Evolutionary conservation across 1,284 basidiomycete genomes (phyloP).

Genomic region (Apiotrichum veenhuisii): DNA sequence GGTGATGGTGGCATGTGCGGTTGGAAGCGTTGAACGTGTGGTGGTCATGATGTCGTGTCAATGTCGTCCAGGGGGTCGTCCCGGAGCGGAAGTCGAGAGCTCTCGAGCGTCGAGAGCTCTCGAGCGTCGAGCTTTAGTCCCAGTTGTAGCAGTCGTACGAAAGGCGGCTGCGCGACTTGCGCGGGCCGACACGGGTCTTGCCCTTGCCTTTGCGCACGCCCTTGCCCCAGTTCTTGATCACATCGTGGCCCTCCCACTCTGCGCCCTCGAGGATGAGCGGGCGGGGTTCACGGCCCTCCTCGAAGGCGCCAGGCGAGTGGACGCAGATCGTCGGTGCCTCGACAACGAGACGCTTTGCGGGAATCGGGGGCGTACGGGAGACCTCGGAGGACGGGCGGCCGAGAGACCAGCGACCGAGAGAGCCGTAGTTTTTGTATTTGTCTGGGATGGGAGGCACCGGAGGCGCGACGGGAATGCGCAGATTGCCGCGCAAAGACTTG

Average conservation of each 20-base stretch:
- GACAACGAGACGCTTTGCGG: conserved; percentile 7
- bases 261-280: conserved; percentile 45
- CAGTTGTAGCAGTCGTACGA: background rate
- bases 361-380: conserved; percentile 5
- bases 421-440: conserved; percentile 7
- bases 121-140: background rate
- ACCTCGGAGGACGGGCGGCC: no score
- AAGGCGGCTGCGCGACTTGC: background rate
- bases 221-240: conserved; percentile 16
- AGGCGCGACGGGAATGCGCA: conserved; percentile 37
- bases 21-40: no score
- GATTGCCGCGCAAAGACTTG: conserved; percentile 42
- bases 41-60: no score
- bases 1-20: no score
- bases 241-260: conserved; percentile 39
- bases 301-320: conserved; percentile 42
- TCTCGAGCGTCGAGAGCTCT: background rate
- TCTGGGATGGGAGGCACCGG: conserved; percentile 40
- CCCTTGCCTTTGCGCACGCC: conserved; percentile 12
- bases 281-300: conserved; percentile 39
- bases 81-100: background rate
- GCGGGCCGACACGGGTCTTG: background rate
- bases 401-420: no score
- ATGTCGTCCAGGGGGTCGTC: background rate
- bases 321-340: conserved; percentile 40